A percentile compares a stretch with the other conserved stretches of the same genome.
Evolutionary conservation across 345 rosid species (phyloP).

Genomic region (Salix viminalis): DNA sequence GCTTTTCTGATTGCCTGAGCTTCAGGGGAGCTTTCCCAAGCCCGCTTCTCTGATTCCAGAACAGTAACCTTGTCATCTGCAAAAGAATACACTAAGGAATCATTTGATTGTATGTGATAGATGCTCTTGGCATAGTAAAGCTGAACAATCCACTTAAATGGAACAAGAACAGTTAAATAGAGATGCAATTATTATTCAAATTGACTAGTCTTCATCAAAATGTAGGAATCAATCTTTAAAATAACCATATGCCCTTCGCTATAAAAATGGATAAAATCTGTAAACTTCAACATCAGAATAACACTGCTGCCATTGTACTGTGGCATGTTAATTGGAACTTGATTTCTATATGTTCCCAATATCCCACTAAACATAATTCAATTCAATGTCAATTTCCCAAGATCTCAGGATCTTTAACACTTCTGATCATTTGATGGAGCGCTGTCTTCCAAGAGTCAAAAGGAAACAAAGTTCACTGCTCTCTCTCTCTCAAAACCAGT

Average conservation of each 20-base stretch:
- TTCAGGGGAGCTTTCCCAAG: slow-evolving; percentile 68
- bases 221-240: not conserved
- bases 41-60: slow-evolving; percentile 75
- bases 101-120: not conserved
- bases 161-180: not conserved
- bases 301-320: not conserved
- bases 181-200: not conserved
- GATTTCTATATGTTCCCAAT: not conserved
- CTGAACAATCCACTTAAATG: not conserved
- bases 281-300: not conserved
- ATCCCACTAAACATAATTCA: not conserved
- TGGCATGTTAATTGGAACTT: not conserved
- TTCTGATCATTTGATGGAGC: not conserved
- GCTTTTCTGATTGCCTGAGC: slow-evolving; percentile 73
- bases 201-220: not conserved
- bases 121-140: not conserved
- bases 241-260: not conserved
- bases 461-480: not conserved
- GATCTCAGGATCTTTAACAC: not conserved
- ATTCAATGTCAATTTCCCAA: not conserved
- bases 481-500: not conserved
- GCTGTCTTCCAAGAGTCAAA: not conserved
- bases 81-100: slow-evolving; percentile 1
- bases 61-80: slow-evolving; percentile 84
- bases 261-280: not conserved